phyloP scores from a whole-genome alignment of 352 stramenopile species.

The Plasmopara halstedii region DNA sequence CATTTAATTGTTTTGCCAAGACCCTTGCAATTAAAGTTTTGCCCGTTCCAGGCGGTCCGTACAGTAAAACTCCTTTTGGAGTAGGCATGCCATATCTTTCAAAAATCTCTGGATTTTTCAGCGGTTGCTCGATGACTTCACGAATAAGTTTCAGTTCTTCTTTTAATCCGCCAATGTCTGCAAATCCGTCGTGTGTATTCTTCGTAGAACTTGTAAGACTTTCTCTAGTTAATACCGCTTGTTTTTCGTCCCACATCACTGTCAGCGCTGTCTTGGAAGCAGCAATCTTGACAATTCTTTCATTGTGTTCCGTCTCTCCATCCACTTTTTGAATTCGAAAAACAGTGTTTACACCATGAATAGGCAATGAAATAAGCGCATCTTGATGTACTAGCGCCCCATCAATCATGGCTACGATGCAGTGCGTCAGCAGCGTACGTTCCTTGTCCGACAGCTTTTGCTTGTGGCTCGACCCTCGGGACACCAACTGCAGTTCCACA shows the following conservation, averaged over 20 bases:
- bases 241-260: conserved; percentile 14
- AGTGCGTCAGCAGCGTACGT: conserved; percentile 37
- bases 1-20: conserved; percentile 88
- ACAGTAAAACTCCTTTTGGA: conserved; percentile 93
- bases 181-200: conserved; percentile 39
- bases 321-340: conserved; percentile 37
- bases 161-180: conserved; percentile 81
- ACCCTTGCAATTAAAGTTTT: conserved; percentile 94
- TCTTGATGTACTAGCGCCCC: conserved; percentile 45
- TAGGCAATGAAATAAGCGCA: conserved; percentile 45
- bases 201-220: background rate
- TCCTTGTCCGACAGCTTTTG: conserved; percentile 49
- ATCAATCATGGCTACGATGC: conserved; percentile 58
- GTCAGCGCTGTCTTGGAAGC: conserved; percentile 23
- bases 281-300: conserved; percentile 17
- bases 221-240: background rate
- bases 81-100: conserved; percentile 90
- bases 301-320: background rate
- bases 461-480: conserved; percentile 15
- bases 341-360: conserved; percentile 50
- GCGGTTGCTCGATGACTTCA: conserved; percentile 94
- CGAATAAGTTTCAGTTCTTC: conserved; percentile 91
- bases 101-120: conserved; percentile 92
- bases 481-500: conserved; percentile 33
- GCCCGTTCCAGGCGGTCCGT: conserved; percentile 92